Conservation (phyloP, 1,284 basidiomycete species). For the Sutorius eximius region DNA sequence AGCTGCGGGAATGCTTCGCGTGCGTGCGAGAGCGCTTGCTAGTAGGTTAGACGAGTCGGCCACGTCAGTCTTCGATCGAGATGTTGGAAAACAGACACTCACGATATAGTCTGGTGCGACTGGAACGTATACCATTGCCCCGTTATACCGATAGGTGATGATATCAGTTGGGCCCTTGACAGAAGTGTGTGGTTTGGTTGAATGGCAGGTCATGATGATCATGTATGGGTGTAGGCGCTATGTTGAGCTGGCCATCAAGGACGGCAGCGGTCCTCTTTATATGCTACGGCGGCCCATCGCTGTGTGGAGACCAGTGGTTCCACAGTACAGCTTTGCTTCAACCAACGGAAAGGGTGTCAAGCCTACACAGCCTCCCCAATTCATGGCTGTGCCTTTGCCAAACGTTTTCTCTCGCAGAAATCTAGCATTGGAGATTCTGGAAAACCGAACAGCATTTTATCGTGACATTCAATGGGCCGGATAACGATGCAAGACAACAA, state of each 20-base stretch:
- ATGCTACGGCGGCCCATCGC: too few relatives aligned
- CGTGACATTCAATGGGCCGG: background rate
- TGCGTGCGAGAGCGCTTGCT: conserved; percentile 59
- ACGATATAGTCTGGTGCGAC: conserved; percentile 50
- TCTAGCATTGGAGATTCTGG: background rate
- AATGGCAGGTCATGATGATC: conserved; percentile 5
- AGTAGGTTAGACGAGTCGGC: conserved; percentile 25
- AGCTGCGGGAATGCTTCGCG: conserved; percentile 48
- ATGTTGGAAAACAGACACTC: conserved; percentile 6
- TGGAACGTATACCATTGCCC: conserved; percentile 53
- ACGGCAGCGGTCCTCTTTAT: background rate
- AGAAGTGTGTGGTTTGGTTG: background rate
- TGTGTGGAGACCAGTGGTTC: too few relatives aligned
- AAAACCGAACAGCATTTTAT: background rate
- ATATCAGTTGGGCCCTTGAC: conserved; percentile 36
- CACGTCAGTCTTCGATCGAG: background rate
- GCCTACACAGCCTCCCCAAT: too few relatives aligned
- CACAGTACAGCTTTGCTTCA: too few relatives aligned
- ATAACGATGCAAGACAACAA: background rate
- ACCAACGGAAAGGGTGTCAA: too few relatives aligned
- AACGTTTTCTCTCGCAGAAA: background rate
- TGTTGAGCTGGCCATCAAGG: background rate
- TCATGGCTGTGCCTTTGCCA: too few relatives aligned
- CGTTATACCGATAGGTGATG: conserved; percentile 51
- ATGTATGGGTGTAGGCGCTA: too few relatives aligned